Base-by-base conservation (phyloP, 345 rosid species). In the Salix arbutifolia region DNA sequence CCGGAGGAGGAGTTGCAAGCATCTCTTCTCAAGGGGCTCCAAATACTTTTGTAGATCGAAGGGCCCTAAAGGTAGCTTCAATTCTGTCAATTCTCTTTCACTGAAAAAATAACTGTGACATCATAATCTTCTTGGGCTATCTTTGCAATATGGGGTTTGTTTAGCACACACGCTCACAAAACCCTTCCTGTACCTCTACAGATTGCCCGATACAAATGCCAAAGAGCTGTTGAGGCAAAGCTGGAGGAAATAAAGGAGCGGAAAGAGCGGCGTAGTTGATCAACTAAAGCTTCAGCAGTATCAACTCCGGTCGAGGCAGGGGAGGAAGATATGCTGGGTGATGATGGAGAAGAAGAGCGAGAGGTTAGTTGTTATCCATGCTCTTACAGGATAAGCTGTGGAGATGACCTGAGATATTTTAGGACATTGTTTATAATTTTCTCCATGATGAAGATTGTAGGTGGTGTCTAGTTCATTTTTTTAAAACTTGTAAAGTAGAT, bases 311-410 rank as follows among this genome's bases (percentile, higher is more conserved):
- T 90, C 84, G 97, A 91, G 86, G 77, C 85, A 30, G 97, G 93
- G 56, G 98, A 96, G 80, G 99, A 96, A 73, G 95, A 93, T 75
- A 69, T 84, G 44, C 79, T 90, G 65, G 97, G 94, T 83, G 98
- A 92, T n/a, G 98, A 94, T 77, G 85, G 93, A 42, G 99, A 96
- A 88, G 98, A 96, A 81, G 98, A 96, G 78, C 86, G 99, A 58
- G 99, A 94, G 93, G 98, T 92, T 76, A 81, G 92, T 82, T 68
- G 58, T 67, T 56, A 46, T 28, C 38, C 21, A n/a, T 38, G 14
- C 48, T 25, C 1, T 38, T 60, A 1, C 26, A 25, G 38, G 23
- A 37, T 35, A 58, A 58, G 62, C 14, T 56, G 28, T 56, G 25
- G 11, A 56, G 26, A 10, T 56, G 62, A 3, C 28, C 62, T 23